These are phyloP conservation scores for Lentinula sp. DNA, from an alignment of 768 basidiomycete genomes.

Conservation along the genomic window DNA sequence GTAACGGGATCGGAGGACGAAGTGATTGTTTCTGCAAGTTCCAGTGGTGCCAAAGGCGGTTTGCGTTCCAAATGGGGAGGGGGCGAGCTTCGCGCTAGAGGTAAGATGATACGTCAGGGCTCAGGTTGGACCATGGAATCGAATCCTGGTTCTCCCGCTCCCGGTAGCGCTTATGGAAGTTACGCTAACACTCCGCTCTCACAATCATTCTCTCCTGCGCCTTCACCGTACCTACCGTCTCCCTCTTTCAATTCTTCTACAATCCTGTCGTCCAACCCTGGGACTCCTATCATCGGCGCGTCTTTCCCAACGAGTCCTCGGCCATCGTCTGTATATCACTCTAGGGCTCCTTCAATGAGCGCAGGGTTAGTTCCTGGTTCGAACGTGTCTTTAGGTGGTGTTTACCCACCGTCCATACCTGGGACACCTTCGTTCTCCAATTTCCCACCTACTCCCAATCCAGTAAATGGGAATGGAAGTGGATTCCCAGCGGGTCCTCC, in stretches of 20 bases:
- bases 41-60: constrained; percentile 47
- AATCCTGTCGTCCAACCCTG: constrained; percentile 10
- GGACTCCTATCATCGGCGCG: constrained; percentile 7
- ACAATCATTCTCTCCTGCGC: constrained; percentile 14
- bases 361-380: not conserved
- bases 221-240: constrained; percentile 23
- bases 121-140: constrained; percentile 57
- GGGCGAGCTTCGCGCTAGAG: constrained; percentile 53
- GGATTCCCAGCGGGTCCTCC: constrained; percentile 10
- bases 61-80: constrained; percentile 67
- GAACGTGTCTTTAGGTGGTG: not conserved
- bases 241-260: constrained; percentile 10
- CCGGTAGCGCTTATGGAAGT: constrained; percentile 17
- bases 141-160: constrained; percentile 22
- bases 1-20: constrained; percentile 50
- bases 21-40: constrained; percentile 59
- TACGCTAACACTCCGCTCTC: constrained; percentile 27
- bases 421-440: constrained; percentile 1
- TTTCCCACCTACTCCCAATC: constrained; percentile 5
- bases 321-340: not conserved
- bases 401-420: not conserved
- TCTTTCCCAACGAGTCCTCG: not conserved
- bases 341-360: constrained; percentile 3
- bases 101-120: constrained; percentile 50
- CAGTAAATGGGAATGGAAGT: constrained; percentile 10